Conservation (phyloP, 2,329 filamentous ascomycete genomes). For the Graphium sp. region DNA sequence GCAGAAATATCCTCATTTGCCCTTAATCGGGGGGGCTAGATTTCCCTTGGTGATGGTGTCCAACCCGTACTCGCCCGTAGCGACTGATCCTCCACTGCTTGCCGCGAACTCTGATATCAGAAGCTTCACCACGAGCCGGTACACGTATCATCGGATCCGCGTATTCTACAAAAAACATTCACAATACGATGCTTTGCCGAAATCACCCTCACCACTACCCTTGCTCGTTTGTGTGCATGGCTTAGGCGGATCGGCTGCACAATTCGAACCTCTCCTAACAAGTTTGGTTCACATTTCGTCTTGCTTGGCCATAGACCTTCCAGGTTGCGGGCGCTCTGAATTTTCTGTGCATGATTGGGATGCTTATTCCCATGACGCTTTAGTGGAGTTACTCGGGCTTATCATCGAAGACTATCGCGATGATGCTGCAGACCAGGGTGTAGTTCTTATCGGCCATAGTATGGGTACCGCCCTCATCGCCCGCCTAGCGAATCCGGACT, state of each 20-base stretch:
- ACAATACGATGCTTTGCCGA: conserved; percentile 67
- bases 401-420: conserved; percentile 62
- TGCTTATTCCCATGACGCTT: conserved; percentile 62
- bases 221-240: conserved; percentile 86
- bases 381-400: conserved; percentile 57
- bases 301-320: conserved; percentile 77
- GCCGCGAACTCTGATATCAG: conserved; percentile 57
- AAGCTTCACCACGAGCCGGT: conserved; percentile 53
- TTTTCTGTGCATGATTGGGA: conserved; percentile 56
- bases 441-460: conserved; percentile 76
- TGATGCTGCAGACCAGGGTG: conserved; percentile 44
- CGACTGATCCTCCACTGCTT: conserved; percentile 63
- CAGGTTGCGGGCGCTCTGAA: conserved; percentile 70
- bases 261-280: conserved; percentile 68
- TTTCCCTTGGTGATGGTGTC: too few relatives aligned
- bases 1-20: too few relatives aligned
- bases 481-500: conserved; percentile 36
- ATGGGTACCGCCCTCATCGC: conserved; percentile 73
- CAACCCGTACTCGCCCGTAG: too few relatives aligned
- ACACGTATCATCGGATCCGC: conserved; percentile 60
- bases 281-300: conserved; percentile 71
- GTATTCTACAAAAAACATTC: conserved; percentile 73
- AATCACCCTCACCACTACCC: conserved; percentile 56
- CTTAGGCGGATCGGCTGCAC: conserved; percentile 77
- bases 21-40: too few relatives aligned